phyloP scores from a whole-genome alignment of 805 yeast species.

The Lachancea waltii region DNA sequence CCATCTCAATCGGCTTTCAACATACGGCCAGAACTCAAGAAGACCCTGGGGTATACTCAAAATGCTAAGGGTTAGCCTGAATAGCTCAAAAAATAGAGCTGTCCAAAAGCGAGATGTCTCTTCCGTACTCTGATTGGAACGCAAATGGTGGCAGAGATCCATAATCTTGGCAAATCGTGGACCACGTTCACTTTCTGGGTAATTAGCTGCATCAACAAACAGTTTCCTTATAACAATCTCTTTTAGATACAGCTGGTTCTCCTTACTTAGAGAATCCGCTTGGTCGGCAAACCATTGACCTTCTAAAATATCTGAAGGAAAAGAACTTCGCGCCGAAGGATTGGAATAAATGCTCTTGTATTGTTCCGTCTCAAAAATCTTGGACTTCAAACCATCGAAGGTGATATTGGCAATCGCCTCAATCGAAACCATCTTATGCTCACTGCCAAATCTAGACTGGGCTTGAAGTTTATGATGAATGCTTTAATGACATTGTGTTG shows the following conservation, averaged over 20 bases:
- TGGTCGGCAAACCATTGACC: background rate
- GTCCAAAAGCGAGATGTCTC: too few species aligned
- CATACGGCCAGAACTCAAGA: constrained; percentile 26
- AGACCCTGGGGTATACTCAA: constrained; percentile 24
- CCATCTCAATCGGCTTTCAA: constrained; percentile 28
- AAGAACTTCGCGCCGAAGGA: background rate
- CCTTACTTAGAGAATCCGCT: background rate
- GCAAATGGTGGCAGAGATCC: constrained; percentile 22
- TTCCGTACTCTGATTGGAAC: too few species aligned
- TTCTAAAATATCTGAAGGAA: background rate
- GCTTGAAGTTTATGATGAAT: too few species aligned
- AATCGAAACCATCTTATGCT: too few species aligned
- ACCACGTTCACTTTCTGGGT: constrained; percentile 4
- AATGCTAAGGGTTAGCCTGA: constrained; percentile 16
- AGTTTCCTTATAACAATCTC: constrained; percentile 4
- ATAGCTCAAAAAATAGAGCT: constrained; percentile 20
- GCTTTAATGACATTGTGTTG: too few species aligned
- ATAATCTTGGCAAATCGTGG: constrained; percentile 13
- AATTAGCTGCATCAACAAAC: constrained; percentile 1
- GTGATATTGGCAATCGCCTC: too few species aligned
- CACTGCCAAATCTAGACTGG: too few species aligned
- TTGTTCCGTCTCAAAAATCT: too few species aligned
- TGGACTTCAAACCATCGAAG: too few species aligned
- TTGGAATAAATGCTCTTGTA: too few species aligned
- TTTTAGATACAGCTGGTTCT: background rate